Evolutionary conservation across 805 yeast species (phyloP), one percentile per base, ranked within the genome.

Genomic region (Huiozyma sinensis): DNA sequence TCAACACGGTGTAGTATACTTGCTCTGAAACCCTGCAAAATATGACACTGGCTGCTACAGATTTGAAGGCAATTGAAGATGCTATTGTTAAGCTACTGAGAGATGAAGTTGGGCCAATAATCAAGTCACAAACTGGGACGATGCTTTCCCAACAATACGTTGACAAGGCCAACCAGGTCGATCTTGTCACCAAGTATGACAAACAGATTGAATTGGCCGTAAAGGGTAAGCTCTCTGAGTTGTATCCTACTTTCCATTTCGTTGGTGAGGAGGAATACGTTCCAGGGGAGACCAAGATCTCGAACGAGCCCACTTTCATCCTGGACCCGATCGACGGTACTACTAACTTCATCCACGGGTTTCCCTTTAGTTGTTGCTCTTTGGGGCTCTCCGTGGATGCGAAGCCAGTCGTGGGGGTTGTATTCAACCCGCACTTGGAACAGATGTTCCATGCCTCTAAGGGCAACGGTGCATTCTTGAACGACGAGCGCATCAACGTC

Each of bases 241-340:
- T 72, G 36, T 79, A 65, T 52, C 82, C 83, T 9, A 56, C 61
- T 17, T 79, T 57, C 54, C 63, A 65, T 48, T 79, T 78, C 57
- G 66, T 79, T 55, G 84, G 83, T 29, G 84, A 79, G 54, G 84
- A 79, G 56, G 67, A 77, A 24, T 77, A 67, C 48, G 63, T 71
- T 9, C 69, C 70, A 4, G 81, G 79, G 1, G 63, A 58, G 30
- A 66, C 79, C 3, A 56, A 55, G 39, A 61, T 79, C 11, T 63
- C 72, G 1, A 68, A 68, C 36, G 73, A 64, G 4, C 83, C 83
- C 17, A 77, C 83, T 1, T 79, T 79, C 53, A 71, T 79, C 44
- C 79, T 79, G 13, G 83, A 78, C 53, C 81, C 81, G 36, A 73
- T 76, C 55, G 82, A 77, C 50, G 83, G 83, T 9, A 79, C 84